A percentile compares a stretch with the other conserved stretches of the same genome.
Evolutionary conservation across 1,284 basidiomycete species (phyloP).

Genomic region (Ganoderma sinense): DNA sequence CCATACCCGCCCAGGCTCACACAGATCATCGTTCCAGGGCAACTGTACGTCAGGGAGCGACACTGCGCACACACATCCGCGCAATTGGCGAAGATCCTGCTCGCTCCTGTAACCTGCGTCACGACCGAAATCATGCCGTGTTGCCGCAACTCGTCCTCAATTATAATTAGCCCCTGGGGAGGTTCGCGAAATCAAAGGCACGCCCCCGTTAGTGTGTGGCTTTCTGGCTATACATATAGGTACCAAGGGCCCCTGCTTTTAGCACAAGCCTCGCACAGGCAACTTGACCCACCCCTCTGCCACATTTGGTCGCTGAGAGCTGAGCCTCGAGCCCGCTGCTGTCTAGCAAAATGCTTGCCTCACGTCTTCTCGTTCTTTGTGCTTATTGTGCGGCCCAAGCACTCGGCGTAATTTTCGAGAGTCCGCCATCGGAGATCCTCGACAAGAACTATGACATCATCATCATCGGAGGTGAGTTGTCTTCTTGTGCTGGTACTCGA

Average conservation of each 20-base stretch:
- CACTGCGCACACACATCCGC: slow-evolving; percentile 7
- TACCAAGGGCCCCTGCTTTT: neutral
- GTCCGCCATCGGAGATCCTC: slow-evolving; percentile 8
- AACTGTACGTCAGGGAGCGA: neutral
- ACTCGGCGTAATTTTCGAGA: neutral
- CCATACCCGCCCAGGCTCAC: neutral
- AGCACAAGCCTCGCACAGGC: neutral
- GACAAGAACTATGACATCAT: slow-evolving; percentile 22
- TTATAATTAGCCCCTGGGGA: slow-evolving; percentile 1
- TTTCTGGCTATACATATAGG: neutral
- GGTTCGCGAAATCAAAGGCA: slow-evolving; percentile 3
- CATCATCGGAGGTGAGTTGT: slow-evolving; percentile 24
- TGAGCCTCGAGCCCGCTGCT: neutral
- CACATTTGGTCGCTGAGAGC: neutral
- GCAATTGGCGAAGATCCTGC: neutral
- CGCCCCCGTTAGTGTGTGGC: neutral
- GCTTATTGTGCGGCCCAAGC: neutral
- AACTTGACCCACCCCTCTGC: neutral
- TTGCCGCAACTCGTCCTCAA: neutral
- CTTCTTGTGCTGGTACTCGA: neutral
- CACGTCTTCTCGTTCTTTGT: neutral
- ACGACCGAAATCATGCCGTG: slow-evolving; percentile 18
- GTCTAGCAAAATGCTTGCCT: neutral
- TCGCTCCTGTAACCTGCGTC: slow-evolving; percentile 2
- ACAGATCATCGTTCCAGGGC: neutral